A percentile compares a stretch with the other conserved stretches of the same genome.
phyloP scores from a whole-genome alignment of 208 protist species.

The Wallacemonas rigidus region DNA sequence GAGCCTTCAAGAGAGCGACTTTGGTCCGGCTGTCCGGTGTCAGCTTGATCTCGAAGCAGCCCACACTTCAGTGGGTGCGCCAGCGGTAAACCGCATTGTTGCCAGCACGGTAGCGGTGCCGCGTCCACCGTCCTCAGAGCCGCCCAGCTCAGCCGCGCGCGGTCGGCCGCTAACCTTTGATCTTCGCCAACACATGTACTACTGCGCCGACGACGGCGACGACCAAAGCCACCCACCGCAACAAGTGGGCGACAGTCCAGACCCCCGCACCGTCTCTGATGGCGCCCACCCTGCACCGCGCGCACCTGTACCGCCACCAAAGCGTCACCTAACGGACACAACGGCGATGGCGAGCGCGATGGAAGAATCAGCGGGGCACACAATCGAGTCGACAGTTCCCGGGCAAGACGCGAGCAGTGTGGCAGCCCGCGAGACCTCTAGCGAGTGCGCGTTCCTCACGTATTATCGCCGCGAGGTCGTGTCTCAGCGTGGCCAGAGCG shows the following conservation, averaged over 20 bases:
- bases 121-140: conserved; percentile 5
- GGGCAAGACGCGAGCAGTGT: no score
- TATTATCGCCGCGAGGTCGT: conserved; percentile 5
- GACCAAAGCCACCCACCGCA: not conserved
- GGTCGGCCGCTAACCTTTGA: conserved; percentile 2
- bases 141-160: not conserved
- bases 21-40: not conserved
- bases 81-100: not conserved
- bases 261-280: no score
- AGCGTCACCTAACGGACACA: not conserved
- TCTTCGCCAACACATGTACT: conserved; percentile 18
- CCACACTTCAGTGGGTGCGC: not conserved
- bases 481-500: not conserved
- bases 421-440: not conserved
- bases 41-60: not conserved
- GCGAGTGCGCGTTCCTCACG: not conserved
- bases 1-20: not conserved
- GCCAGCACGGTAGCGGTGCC: not conserved
- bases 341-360: no score
- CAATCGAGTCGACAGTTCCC: no score
- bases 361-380: no score
- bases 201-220: not conserved
- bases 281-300: not conserved
- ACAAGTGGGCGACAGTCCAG: not conserved
- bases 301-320: not conserved